Conservation (phyloP, 495 filamentous ascomycete species). For the Xylaria flabelliformis region DNA sequence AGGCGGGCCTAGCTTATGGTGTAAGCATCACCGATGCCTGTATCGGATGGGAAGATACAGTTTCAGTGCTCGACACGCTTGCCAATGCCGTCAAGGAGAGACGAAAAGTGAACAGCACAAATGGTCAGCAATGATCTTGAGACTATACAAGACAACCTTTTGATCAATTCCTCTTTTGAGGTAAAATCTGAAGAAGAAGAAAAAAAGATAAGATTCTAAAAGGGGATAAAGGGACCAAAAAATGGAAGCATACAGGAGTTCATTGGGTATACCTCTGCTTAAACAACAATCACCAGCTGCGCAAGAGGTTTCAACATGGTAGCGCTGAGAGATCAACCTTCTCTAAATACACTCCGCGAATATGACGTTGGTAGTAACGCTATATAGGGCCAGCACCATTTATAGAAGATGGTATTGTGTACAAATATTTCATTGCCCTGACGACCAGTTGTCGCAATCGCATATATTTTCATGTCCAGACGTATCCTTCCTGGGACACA, state of each 20-base stretch:
- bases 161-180: neutral
- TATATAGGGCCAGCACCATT: neutral
- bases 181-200: neutral
- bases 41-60: constrained; percentile 94
- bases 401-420: neutral
- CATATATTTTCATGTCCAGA: neutral
- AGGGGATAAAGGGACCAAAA: neutral
- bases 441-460: neutral
- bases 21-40: constrained; percentile 98
- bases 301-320: neutral
- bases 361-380: neutral
- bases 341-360: neutral
- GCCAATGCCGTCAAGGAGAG: constrained; percentile 81
- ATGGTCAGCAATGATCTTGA: constrained; percentile 3
- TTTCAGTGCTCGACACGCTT: constrained; percentile 75
- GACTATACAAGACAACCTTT: neutral
- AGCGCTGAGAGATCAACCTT: neutral
- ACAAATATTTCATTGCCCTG: neutral
- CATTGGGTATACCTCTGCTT: neutral
- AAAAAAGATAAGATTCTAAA: neutral
- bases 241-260: neutral
- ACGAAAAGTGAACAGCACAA: constrained; percentile 51
- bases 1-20: constrained; percentile 87
- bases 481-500: neutral
- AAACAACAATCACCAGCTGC: neutral